Base-by-base conservation (phyloP, 1,284 basidiomycete genomes). In the Ceratobasidium sp. region DNA sequence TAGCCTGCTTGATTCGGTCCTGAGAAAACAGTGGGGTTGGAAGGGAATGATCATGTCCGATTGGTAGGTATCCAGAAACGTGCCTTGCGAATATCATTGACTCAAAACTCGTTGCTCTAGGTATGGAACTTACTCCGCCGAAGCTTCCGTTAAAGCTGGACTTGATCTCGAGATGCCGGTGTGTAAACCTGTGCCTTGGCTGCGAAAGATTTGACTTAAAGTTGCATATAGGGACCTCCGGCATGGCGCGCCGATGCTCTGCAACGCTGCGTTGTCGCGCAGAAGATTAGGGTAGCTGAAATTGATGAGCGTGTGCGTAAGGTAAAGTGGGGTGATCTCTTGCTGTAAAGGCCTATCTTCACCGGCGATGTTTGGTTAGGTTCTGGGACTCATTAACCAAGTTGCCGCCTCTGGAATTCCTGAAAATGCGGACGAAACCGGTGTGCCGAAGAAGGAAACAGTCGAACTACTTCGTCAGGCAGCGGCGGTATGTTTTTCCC, bases 21-120 rank as follows among this genome's bases (percentile, higher is more conserved):
- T 92, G 39, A 85, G 89, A 21, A 82, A 84, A 36, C 90, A 92
- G 78, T 92, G 89, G 89, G 82, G 83, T 26, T 91, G 89, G 75
- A 79, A 86, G 53, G 90, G 89, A 3, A 81, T 89, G 60, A 81
- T 89, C 36, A 88, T 90, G 76, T 89, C 87, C 74, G 89, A 89
- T 77, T 91, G 89, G 89, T 88, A 74, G 36, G 23, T 76, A 36
- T 32, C 26, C 14, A 18, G 30, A 48, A 39, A 16, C n/a, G 52
- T 48, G 60, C 43, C n/a, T 41, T 65, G 21, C 16, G 16, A 46
- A 58, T 57, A 64, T 5, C 48, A 28, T 36, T 69, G 72, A 46
- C 74, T 75, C 12, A 48, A 21, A 28, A 8, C 48, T 48, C 69
- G 75, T 14, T 23, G 30, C 58, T 14, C 43, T 67, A 88, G 87